phyloP scores from a whole-genome alignment of 768 basidiomycete genomes.

The Clavulina sp. region DNA sequence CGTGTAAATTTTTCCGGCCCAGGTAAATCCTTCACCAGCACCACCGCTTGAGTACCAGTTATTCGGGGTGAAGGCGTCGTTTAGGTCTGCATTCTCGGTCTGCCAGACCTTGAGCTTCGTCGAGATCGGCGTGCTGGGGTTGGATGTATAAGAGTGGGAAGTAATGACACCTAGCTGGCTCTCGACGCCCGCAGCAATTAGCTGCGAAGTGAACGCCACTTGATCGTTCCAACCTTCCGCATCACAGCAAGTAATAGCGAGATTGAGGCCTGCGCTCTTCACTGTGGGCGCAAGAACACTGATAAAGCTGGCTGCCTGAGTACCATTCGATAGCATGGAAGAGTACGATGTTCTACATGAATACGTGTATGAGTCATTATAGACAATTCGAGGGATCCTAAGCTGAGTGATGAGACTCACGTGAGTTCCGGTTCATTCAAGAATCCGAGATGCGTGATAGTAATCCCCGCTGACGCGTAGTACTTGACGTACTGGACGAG shows the following conservation, averaged over 20 bases:
- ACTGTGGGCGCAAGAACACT: no score
- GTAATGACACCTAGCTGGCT: constrained; percentile 5
- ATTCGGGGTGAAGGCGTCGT: not conserved
- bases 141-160: constrained; percentile 2
- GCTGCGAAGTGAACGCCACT: constrained; percentile 1
- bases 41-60: constrained; percentile 1
- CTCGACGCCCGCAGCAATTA: constrained; percentile 5
- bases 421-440: constrained; percentile 7
- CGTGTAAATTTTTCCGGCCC: constrained; percentile 3
- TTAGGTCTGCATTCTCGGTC: constrained; percentile 7
- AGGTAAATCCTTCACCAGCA: not conserved
- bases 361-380: no score
- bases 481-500: constrained; percentile 10
- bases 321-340: no score
- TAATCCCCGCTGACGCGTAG: constrained; percentile 2
- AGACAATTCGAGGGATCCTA: no score
- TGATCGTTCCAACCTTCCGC: no score
- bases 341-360: no score
- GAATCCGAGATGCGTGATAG: constrained; percentile 5
- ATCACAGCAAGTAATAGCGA: no score
- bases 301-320: no score
- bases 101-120: constrained; percentile 7
- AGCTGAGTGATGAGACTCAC: not conserved
- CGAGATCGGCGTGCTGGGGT: constrained; percentile 3
- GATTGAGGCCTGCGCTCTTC: no score